Percentiles rank a stretch among this genome's conserved stretches.
phyloP scores from a whole-genome alignment of 2,329 filamentous ascomycete species.

The Microdochium paspali region DNA sequence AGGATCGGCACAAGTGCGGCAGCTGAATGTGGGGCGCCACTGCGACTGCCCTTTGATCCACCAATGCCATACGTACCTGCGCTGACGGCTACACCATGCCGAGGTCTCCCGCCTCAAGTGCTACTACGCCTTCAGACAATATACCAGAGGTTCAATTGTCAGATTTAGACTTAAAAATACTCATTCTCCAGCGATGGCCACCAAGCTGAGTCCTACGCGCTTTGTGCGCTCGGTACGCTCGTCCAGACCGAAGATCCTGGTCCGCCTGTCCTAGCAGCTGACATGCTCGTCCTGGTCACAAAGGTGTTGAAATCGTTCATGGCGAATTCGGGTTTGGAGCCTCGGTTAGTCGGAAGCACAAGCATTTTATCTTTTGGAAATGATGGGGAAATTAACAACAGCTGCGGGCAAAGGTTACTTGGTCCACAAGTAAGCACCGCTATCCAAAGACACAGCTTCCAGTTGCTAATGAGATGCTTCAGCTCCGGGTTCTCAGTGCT shows the following conservation, averaged over 20 bases:
- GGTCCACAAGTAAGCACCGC: conserved; percentile 24
- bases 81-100: too few relatives aligned
- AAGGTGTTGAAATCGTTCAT: conserved; percentile 83
- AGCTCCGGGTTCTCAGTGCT: conserved; percentile 61
- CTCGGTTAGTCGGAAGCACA: conserved; percentile 58
- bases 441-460: not conserved
- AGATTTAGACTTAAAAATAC: not conserved
- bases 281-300: conserved; percentile 7
- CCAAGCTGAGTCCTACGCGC: conserved; percentile 16
- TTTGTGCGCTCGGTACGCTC: conserved; percentile 21
- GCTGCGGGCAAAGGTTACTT: conserved; percentile 22
- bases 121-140: too few relatives aligned
- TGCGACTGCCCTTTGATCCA: too few relatives aligned
- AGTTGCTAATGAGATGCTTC: not conserved
- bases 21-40: not conserved
- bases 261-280: not conserved
- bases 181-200: conserved; percentile 11
- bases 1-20: not conserved
- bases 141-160: too few relatives aligned
- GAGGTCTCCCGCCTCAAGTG: too few relatives aligned
- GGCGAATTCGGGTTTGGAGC: conserved; percentile 78
- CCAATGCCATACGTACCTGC: too few relatives aligned
- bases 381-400: not conserved
- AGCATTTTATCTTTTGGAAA: too few relatives aligned
- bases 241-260: too few relatives aligned